phyloP scores from a whole-genome alignment of 225 moss, liverwort and hornwort species.

The Antitrichia curtipendula region DNA sequence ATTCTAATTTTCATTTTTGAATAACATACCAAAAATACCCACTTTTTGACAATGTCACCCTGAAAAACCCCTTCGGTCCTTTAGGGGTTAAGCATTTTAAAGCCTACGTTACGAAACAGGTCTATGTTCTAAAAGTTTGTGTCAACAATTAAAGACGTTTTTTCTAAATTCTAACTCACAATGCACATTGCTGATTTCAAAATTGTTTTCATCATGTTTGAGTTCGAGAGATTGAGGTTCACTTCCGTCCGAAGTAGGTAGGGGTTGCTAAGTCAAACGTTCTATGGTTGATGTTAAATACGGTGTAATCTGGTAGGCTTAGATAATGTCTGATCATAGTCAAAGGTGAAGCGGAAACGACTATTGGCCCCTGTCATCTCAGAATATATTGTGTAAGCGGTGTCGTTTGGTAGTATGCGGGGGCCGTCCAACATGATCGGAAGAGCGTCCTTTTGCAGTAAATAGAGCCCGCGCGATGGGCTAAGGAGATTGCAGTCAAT shows the following conservation, averaged over 20 bases:
- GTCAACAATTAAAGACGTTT: not conserved
- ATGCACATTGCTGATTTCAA: not conserved
- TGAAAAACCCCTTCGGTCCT: no score
- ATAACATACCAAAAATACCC: no score
- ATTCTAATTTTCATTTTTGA: no score
- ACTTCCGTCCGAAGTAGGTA: not conserved
- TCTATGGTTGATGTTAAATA: not conserved
- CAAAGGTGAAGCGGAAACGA: not conserved
- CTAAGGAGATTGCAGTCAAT: not conserved
- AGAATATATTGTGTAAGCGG: accelerated
- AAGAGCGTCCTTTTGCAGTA: not conserved
- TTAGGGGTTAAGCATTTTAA: not conserved
- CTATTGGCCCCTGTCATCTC: not conserved
- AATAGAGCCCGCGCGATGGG: not conserved
- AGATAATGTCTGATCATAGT: not conserved
- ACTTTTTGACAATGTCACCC: no score
- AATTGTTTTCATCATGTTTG: not conserved
- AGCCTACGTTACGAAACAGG: not conserved
- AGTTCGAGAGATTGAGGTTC: not conserved
- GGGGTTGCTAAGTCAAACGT: not conserved
- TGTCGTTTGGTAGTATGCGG: not conserved
- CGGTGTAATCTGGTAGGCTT: not conserved
- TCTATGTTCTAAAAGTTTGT: not conserved
- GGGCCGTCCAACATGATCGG: not conserved
- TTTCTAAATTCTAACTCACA: not conserved